Conservation (phyloP, 78 protist species). For the Tieghemostelium lacteum region DNA sequence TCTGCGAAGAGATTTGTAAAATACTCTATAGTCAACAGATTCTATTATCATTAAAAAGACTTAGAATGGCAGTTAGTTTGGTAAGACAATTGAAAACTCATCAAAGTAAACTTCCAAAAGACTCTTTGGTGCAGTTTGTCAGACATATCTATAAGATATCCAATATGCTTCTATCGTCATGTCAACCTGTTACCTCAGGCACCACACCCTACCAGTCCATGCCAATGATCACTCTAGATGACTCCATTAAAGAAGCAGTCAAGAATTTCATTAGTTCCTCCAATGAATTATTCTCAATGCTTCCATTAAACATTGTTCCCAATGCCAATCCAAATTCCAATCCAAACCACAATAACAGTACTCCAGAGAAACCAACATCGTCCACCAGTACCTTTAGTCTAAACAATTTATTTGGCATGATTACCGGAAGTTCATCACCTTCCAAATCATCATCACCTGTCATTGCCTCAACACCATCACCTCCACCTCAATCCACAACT, state of each 20-base stretch:
- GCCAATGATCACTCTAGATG: not conserved
- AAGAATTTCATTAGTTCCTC: not conserved
- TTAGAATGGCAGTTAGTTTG: conserved; percentile 8
- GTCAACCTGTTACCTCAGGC: not conserved
- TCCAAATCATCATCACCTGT: not conserved
- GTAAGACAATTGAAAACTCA: not conserved
- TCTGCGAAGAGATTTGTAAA: conserved; percentile 5
- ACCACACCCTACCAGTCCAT: not conserved
- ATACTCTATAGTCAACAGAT: conserved; percentile 9
- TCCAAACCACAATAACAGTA: not conserved
- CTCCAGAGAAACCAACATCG: not conserved
- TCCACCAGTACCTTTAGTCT: conserved; percentile 21
- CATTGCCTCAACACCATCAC: not conserved
- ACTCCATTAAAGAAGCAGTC: not conserved
- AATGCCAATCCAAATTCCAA: not conserved
- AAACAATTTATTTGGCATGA: conserved; percentile 8
- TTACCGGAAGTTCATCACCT: not conserved
- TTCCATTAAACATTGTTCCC: conserved; percentile 22
- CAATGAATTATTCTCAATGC: conserved; percentile 11
- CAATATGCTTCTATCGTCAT: not conserved
- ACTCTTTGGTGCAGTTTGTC: conserved; percentile 11
- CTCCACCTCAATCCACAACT: not conserved
- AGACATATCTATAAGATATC: conserved; percentile 27
- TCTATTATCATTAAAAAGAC: not conserved
- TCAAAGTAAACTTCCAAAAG: conserved; percentile 6